Evolutionary conservation across 116 monocot species (phyloP).

Genomic region (Cymodocea nodosa): DNA sequence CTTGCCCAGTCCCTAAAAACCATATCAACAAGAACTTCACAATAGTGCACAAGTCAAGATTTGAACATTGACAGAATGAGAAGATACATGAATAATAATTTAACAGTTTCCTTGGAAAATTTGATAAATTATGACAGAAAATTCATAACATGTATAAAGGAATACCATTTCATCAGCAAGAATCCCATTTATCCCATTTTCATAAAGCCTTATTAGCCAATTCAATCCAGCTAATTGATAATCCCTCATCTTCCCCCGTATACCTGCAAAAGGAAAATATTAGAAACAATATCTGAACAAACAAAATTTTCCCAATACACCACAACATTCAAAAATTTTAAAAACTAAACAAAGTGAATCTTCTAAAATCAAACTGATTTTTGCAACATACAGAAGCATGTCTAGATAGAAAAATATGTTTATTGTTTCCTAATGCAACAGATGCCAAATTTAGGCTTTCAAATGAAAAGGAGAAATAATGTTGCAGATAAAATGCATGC

Average conservation of each 20-base stretch:
- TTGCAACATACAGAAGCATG: no score
- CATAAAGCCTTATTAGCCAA: conserved; percentile 93
- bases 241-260: conserved; percentile 95
- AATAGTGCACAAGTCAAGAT: not conserved
- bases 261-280: conserved; percentile 43
- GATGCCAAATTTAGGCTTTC: no score
- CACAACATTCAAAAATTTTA: no score
- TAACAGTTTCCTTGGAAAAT: not conserved
- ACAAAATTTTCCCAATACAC: no score
- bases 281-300: not conserved
- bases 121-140: not conserved
- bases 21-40: not conserved
- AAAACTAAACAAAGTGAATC: no score
- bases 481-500: no score
- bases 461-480: no score
- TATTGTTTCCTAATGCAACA: no score
- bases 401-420: no score
- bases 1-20: conserved; percentile 94
- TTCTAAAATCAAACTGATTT: no score
- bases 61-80: not conserved
- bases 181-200: conserved; percentile 99
- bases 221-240: conserved; percentile 96
- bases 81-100: not conserved
- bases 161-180: conserved; percentile 99
- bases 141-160: not conserved